Evolutionary conservation across 768 basidiomycete species (phyloP), one percentile per base, ranked within the genome.

Genomic region (Tephrocybe sp.): DNA sequence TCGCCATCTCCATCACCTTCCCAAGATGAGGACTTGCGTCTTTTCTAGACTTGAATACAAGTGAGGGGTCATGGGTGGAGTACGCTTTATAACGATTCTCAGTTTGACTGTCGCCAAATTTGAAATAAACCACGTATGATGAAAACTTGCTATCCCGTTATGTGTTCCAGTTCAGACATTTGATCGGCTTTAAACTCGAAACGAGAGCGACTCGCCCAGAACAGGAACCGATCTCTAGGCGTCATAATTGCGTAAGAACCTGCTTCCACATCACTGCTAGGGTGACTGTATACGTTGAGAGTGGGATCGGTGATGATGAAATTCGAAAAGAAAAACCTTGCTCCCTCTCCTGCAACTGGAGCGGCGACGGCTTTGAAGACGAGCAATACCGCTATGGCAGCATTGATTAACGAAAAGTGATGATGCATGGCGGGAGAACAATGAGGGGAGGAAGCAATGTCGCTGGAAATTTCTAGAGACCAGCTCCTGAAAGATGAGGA

Each of bases 71-170:
- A 18, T 45, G 44, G 8, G 44, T 36, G 2, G 44, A 27, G 11
- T 45, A 45, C 16, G 34, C 32, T 16, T 16, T 24, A 25, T 45
- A 24, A 5, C 34, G 32, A n/a, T 27, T 15, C 1, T 45, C 44
- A 5, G 1, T n/a, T 3, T 1, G 3, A 4, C 34, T 26, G 24
- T 45, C 44, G 2, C 44, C 44, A 27, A 45, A 45, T 27, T 45
- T 36, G 32, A 45, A 36, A 25, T 45, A 45, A 22, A 45, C 32
- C 2, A 45, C 24, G 30, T 45, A 45, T 15, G 44, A 45, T 9
- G 35, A 9, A 25, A 11, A 45, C 13, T 35, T 35, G 34, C 36
- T 36, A 22, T 45, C 24, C 44, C 36, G 34, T 36, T 12, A 36
- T 18, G 1, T 30, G 27, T 21, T 19, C 19, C 12, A 19, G 18